These are phyloP conservation scores for Periconia macrospinosa DNA, from an alignment of 2,329 filamentous ascomycete genomes.

Conservation along the genomic window DNA sequence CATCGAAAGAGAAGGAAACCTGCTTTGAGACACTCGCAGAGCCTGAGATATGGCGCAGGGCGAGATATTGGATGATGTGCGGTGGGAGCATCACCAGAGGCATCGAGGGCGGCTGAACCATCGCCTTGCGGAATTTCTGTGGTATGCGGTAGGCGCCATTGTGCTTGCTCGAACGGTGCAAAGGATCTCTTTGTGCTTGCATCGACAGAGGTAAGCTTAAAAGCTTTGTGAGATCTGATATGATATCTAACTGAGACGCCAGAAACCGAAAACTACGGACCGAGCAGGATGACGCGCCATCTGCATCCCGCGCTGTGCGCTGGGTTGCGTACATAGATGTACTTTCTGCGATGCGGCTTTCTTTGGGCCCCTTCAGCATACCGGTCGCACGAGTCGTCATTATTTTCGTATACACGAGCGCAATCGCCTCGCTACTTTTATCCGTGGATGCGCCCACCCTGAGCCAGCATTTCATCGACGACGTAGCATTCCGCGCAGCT, in stretches of 20 bases:
- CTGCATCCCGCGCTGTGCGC: not conserved
- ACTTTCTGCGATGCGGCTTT: not conserved
- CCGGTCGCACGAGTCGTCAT: slow-evolving; percentile 12
- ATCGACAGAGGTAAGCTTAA: slow-evolving; percentile 10
- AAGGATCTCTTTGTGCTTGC: slow-evolving; percentile 10
- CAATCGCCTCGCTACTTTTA: slow-evolving; percentile 13
- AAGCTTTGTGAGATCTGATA: not conserved
- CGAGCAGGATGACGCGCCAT: not conserved
- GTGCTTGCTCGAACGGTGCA: slow-evolving; percentile 3
- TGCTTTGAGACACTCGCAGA: too few species aligned
- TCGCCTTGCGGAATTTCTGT: slow-evolving; percentile 16
- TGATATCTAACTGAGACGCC: not conserved
- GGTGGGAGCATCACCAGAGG: slow-evolving; percentile 26
- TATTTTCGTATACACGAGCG: slow-evolving; percentile 7
- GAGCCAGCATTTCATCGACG: slow-evolving; percentile 27
- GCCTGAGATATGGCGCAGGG: not conserved
- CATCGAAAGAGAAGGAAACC: not conserved
- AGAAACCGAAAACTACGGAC: not conserved
- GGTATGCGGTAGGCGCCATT: slow-evolving; percentile 14
- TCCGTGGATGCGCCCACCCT: slow-evolving; percentile 24
- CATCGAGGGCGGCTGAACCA: slow-evolving; percentile 22
- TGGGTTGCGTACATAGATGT: slow-evolving; percentile 1
- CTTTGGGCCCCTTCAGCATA: not conserved
- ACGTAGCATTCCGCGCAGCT: slow-evolving; percentile 33
- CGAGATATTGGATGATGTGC: slow-evolving; percentile 18